Conservation (phyloP, 768 basidiomycete species). For the Wakefieldia striispora region DNA sequence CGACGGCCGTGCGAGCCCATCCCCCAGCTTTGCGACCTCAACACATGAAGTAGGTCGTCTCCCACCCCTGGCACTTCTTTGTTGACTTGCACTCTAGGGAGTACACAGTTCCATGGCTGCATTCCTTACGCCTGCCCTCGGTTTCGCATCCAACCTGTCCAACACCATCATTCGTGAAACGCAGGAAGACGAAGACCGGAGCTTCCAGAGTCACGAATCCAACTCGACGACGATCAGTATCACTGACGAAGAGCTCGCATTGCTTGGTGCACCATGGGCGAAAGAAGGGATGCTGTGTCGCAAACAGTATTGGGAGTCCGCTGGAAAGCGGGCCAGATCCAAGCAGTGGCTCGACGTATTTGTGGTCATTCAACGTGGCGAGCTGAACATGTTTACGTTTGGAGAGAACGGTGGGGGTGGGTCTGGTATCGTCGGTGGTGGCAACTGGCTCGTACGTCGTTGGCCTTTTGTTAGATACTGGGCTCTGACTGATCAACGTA, state of each 20-base stretch:
- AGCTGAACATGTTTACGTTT: constrained; percentile 95
- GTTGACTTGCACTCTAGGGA: constrained; percentile 38
- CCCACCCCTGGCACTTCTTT: background rate
- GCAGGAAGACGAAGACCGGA: constrained; percentile 82
- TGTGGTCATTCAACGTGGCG: constrained; percentile 92
- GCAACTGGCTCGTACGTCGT: constrained; percentile 92
- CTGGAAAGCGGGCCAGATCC: constrained; percentile 80
- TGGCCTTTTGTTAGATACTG: background rate
- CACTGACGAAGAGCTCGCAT: constrained; percentile 91
- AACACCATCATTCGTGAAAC: constrained; percentile 95
- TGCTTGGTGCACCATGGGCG: constrained; percentile 97
- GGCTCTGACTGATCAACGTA: constrained; percentile 5
- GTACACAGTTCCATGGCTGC: constrained; percentile 62
- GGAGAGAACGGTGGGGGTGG: constrained; percentile 67
- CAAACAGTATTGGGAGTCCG: constrained; percentile 91
- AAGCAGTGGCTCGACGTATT: constrained; percentile 95
- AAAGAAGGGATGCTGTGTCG: constrained; percentile 96
- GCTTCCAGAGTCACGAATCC: constrained; percentile 61
- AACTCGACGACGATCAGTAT: constrained; percentile 78
- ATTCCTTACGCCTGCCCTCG: constrained; percentile 83
- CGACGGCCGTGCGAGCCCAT: constrained; percentile 90
- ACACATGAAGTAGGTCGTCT: constrained; percentile 64
- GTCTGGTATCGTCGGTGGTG: constrained; percentile 80
- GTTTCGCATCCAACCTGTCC: constrained; percentile 93
- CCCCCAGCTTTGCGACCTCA: constrained; percentile 90